Conservation (phyloP, 441 rosid genomes). For the Melastoma candidum region DNA sequence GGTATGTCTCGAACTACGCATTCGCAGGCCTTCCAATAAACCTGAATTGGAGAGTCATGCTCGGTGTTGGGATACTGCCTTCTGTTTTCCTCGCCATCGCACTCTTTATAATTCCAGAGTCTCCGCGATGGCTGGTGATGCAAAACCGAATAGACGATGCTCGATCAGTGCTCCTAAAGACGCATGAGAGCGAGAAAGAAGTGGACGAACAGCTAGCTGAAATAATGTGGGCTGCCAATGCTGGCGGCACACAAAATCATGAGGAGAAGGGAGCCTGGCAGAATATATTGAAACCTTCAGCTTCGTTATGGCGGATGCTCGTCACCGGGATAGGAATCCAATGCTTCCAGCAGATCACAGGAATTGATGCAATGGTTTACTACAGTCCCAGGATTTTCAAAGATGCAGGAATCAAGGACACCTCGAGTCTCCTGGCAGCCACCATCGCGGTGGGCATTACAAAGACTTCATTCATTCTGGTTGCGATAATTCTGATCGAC, state of each 20-base stretch:
- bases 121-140: conserved; percentile 12
- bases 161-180: conserved; percentile 5
- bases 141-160: conserved; percentile 7
- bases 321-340: conserved; percentile 7
- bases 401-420: conserved; percentile 3
- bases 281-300: conserved; percentile 2
- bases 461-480: conserved; percentile 5
- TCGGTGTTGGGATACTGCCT: conserved; percentile 8
- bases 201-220: conserved; percentile 9
- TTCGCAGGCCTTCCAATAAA: conserved; percentile 5
- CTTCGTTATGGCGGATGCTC: conserved; percentile 8
- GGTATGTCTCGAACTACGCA: conserved; percentile 7
- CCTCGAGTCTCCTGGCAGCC: conserved; percentile 4
- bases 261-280: conserved; percentile 1
- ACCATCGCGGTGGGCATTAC: not conserved
- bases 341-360: conserved; percentile 11
- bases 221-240: conserved; percentile 3
- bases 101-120: conserved; percentile 8
- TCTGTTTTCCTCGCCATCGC: conserved; percentile 1
- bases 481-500: conserved; percentile 8
- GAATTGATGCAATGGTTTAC: conserved; percentile 3
- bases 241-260: not conserved
- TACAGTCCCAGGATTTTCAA: conserved; percentile 5
- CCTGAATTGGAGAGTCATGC: conserved; percentile 9
- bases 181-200: not conserved